phyloP scores from a whole-genome alignment of 257 asterid genomes.

The Solanum etuberosum region DNA sequence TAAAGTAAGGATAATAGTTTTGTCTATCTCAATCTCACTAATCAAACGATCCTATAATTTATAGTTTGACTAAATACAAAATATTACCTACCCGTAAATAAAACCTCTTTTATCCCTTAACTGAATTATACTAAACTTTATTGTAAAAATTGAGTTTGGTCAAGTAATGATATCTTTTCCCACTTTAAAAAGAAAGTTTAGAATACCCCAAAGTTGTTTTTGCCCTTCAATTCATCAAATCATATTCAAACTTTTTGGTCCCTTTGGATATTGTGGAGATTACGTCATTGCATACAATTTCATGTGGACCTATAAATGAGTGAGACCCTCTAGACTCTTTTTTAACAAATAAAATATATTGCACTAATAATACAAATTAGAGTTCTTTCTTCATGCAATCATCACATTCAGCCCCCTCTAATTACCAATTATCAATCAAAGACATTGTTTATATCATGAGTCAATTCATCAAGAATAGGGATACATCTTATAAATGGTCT shows the following conservation, averaged over 20 bases:
- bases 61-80: background rate
- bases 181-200: background rate
- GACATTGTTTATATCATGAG: background rate
- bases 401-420: background rate
- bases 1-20: background rate
- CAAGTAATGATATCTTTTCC: background rate
- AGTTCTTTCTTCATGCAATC: background rate
- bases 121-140: background rate
- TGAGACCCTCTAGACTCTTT: background rate
- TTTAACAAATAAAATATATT: background rate
- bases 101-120: background rate
- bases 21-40: background rate
- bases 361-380: background rate
- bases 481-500: background rate
- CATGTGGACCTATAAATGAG: background rate
- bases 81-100: background rate
- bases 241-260: background rate
- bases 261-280: background rate
- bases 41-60: background rate
- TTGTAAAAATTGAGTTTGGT: background rate
- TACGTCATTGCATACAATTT: slow-evolving; percentile 4
- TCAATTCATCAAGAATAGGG: background rate
- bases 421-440: background rate
- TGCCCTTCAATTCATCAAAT: background rate
- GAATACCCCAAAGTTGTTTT: background rate